These are phyloP conservation scores for Verticillium tricorpus DNA, from an alignment of 2,329 filamentous ascomycete genomes.

Conservation along the genomic window DNA sequence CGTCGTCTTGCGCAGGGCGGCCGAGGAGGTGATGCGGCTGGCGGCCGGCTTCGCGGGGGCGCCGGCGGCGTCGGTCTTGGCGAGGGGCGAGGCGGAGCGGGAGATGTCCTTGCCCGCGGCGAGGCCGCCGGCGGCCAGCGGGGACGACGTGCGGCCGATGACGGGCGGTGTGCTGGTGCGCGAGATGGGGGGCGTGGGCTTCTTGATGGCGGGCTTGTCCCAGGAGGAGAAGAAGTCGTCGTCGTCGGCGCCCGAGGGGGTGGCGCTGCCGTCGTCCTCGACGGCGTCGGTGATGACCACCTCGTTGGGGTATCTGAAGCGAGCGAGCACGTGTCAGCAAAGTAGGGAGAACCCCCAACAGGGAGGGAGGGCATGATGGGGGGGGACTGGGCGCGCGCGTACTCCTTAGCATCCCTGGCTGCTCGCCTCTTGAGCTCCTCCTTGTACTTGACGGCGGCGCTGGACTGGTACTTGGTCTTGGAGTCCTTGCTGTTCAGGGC, in stretches of 20 bases:
- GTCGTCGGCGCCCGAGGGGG: conserved; percentile 74
- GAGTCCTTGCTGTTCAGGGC: conserved; percentile 93
- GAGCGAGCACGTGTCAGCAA: conserved; percentile 17
- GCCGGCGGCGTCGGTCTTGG: conserved; percentile 46
- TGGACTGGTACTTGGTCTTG: conserved; percentile 95
- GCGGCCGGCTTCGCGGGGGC: conserved; percentile 53
- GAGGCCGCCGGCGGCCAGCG: conserved; percentile 76
- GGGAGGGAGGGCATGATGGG: background rate
- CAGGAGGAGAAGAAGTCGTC: conserved; percentile 99
- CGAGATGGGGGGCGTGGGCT: conserved; percentile 88
- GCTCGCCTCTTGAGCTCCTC: conserved; percentile 88
- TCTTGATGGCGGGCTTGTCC: conserved; percentile 97
- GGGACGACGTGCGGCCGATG: conserved; percentile 77
- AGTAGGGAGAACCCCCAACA: background rate
- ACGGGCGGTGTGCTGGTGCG: conserved; percentile 82
- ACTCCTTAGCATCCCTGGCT: conserved; percentile 80
- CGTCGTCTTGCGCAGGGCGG: conserved; percentile 75
- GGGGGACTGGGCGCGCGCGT: conserved; percentile 15
- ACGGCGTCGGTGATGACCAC: conserved; percentile 77
- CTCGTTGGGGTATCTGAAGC: conserved; percentile 69
- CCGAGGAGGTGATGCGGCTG: conserved; percentile 70
- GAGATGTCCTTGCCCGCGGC: conserved; percentile 65
- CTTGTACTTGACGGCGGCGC: conserved; percentile 95
- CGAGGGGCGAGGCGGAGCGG: conserved; percentile 81
- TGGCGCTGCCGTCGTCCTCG: conserved; percentile 63